Evolutionary conservation across 371 early-diverging fungal species (phyloP).

Genomic region (Mortierella sp.): DNA sequence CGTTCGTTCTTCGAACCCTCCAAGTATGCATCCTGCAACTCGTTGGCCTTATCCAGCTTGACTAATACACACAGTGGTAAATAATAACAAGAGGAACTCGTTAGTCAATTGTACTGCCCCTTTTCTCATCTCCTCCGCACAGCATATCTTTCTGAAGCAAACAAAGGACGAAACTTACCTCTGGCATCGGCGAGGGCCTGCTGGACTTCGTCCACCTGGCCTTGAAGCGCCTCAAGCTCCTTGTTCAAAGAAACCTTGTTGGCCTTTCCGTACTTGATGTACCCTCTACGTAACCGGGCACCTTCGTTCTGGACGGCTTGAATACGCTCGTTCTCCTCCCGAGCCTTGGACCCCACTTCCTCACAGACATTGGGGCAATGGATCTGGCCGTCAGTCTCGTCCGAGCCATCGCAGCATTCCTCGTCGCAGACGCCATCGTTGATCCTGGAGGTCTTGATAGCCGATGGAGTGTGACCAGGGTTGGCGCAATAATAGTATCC

Average conservation of each 20-base stretch:
- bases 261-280: conserved; percentile 60
- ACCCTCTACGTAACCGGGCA: conserved; percentile 40
- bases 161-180: conserved; percentile 28
- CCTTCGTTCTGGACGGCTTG: conserved; percentile 41
- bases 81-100: no score
- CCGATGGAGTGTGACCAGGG: conserved; percentile 77
- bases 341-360: conserved; percentile 56
- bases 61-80: conserved; percentile 27
- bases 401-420: conserved; percentile 96
- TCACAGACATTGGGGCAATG: conserved; percentile 84
- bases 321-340: conserved; percentile 32
- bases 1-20: conserved; percentile 38
- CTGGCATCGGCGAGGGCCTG: conserved; percentile 54
- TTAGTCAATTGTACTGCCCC: no score
- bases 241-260: conserved; percentile 43
- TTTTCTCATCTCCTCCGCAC: background rate
- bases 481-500: conserved; percentile 89
- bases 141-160: background rate
- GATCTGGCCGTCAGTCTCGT: conserved; percentile 75
- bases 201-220: conserved; percentile 56
- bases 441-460: conserved; percentile 83
- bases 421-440: conserved; percentile 96
- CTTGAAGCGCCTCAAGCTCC: conserved; percentile 53
- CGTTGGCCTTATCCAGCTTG: conserved; percentile 44
- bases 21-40: conserved; percentile 29